phyloP scores from a whole-genome alignment of 352 stramenopile species.

The Peronospora destructor region DNA sequence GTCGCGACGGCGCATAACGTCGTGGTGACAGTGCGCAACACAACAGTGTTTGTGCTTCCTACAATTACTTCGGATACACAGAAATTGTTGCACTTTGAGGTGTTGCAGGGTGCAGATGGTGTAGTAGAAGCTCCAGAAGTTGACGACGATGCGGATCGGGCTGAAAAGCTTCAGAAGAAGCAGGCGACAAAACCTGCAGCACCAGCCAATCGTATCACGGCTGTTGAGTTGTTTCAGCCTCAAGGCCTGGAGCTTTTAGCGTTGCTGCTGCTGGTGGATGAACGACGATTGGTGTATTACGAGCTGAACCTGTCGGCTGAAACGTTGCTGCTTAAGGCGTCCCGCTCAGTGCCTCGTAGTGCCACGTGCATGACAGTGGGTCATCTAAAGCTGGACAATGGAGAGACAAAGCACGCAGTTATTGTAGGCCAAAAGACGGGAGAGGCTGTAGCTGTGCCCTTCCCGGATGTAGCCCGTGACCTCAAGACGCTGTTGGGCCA shows the following conservation, averaged over 20 bases:
- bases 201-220: constrained; percentile 40
- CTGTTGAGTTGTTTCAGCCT: constrained; percentile 33
- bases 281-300: constrained; percentile 71
- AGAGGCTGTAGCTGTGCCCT: constrained; percentile 69
- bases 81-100: constrained; percentile 37
- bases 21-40: constrained; percentile 47
- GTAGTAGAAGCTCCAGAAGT: constrained; percentile 1
- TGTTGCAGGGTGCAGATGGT: constrained; percentile 30
- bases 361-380: constrained; percentile 57
- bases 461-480: constrained; percentile 59
- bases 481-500: constrained; percentile 72
- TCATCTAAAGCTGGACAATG: constrained; percentile 20
- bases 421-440: constrained; percentile 78
- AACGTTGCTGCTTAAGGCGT: constrained; percentile 35
- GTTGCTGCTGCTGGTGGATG: constrained; percentile 58
- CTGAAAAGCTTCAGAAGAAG: constrained; percentile 24
- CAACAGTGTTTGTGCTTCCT: constrained; percentile 54
- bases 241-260: constrained; percentile 18
- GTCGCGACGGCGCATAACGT: constrained; percentile 30
- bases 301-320: constrained; percentile 41
- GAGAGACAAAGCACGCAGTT: constrained; percentile 47
- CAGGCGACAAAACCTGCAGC: constrained; percentile 18
- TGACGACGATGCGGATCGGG: constrained; percentile 16
- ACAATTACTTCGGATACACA: constrained; percentile 4
- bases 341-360: constrained; percentile 52